Conservation (phyloP, 2,329 filamentous ascomycete species). For the Aureobasidium sp. region DNA sequence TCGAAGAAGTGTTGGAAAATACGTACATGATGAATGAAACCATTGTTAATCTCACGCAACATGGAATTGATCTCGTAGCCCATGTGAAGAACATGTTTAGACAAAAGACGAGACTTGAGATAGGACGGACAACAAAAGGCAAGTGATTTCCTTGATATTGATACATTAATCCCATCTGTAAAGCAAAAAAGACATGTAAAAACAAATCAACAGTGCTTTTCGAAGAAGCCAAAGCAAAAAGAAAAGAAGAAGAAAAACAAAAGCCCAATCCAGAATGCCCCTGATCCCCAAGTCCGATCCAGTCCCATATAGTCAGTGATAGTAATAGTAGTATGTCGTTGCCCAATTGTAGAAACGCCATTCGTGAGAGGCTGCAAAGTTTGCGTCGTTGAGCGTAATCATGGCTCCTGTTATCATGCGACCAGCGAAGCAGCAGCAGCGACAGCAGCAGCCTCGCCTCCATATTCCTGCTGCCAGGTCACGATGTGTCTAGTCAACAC, state of each 20-base stretch:
- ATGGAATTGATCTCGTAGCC: too few relatives aligned
- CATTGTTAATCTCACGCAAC: not conserved
- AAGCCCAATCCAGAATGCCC: not conserved
- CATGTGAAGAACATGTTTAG: too few relatives aligned
- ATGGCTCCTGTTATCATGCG: not conserved
- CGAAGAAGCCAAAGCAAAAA: not conserved
- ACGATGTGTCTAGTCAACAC: slow-evolving; percentile 68
- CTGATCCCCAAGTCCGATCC: not conserved
- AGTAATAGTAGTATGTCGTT: not conserved
- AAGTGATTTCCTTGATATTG: too few relatives aligned
- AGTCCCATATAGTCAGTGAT: not conserved
- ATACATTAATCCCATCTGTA: not conserved
- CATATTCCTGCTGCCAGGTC: slow-evolving; percentile 66
- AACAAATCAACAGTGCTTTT: not conserved
- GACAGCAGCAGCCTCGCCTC: slow-evolving; percentile 21
- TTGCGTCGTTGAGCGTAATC: too few relatives aligned
- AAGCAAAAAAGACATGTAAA: not conserved
- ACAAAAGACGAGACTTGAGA: too few relatives aligned
- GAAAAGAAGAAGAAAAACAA: not conserved
- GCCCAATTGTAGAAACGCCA: not conserved
- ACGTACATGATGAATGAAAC: not conserved
- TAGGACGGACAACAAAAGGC: too few relatives aligned
- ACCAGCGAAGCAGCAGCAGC: not conserved
- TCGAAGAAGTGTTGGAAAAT: not conserved
- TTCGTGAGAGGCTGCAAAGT: not conserved